These are phyloP conservation scores for Rhododendron simsii DNA, from an alignment of 148 eudicot species.

Conservation along the genomic window DNA sequence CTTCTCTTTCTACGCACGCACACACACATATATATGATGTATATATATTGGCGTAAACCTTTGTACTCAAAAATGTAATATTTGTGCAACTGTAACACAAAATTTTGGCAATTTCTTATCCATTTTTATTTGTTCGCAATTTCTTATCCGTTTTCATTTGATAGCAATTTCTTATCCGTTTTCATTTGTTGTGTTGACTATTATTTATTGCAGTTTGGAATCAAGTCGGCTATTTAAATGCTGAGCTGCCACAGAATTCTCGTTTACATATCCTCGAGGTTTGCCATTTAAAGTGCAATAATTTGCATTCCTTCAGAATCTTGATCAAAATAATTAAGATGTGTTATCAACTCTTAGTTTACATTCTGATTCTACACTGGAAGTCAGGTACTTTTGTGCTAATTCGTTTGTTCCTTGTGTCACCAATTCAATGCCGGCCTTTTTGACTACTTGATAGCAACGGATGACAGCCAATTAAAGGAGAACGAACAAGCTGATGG, in stretches of 20 bases:
- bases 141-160: no score
- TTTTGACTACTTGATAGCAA: slow-evolving; percentile 90
- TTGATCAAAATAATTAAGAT: background rate
- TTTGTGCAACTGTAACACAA: no score
- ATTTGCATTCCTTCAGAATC: background rate
- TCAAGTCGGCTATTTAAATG: slow-evolving; percentile 83
- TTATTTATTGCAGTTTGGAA: slow-evolving; percentile 57
- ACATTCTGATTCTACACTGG: background rate
- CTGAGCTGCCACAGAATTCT: slow-evolving; percentile 95
- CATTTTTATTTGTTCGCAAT: no score
- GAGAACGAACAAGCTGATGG: slow-evolving; percentile 47
- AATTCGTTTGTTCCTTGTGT: background rate
- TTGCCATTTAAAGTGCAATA: background rate
- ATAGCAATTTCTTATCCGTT: background rate
- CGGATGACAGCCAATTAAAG: slow-evolving; percentile 59
- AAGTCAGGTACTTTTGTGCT: background rate
- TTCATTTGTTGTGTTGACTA: background rate
- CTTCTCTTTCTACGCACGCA: no score
- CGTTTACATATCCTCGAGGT: slow-evolving; percentile 96
- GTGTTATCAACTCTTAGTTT: background rate
- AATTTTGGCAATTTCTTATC: no score
- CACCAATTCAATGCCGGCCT: slow-evolving; percentile 94
- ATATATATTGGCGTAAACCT: no score
- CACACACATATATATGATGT: no score
- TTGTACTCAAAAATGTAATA: no score